A percentile compares a stretch with the other conserved stretches of the same genome.
phyloP scores from a whole-genome alignment of 495 filamentous ascomycete species.

The Penicillium bialowiezense region DNA sequence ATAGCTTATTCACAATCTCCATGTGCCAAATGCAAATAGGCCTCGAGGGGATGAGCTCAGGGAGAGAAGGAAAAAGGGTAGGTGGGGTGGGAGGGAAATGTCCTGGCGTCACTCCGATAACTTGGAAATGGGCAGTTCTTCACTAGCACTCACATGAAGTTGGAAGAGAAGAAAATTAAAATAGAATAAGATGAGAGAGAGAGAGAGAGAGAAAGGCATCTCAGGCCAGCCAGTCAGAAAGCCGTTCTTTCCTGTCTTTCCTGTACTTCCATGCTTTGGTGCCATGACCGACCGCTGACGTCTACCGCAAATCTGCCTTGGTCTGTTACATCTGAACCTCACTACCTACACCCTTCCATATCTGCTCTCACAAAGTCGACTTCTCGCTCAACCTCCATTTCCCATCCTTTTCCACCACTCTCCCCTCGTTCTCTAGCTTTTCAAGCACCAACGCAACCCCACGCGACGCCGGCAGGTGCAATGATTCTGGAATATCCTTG shows the following conservation, averaged over 20 bases:
- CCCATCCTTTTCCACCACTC: conserved; percentile 53
- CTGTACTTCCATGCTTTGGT: conserved; percentile 1
- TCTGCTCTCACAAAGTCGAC: too few relatives aligned
- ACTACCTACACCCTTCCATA: too few relatives aligned
- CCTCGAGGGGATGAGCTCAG: too few relatives aligned
- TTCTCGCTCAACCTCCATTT: conserved; percentile 17
- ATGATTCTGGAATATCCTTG: conserved; percentile 66
- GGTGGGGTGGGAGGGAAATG: conserved; percentile 2
- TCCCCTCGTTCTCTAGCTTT: conserved; percentile 69
- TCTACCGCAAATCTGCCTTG: not conserved
- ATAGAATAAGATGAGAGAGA: not conserved
- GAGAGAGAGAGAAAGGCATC: not conserved
- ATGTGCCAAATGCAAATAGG: not conserved
- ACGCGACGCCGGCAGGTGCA: conserved; percentile 69
- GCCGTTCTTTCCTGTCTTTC: not conserved
- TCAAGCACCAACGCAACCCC: conserved; percentile 66
- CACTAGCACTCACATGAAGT: conserved; percentile 21
- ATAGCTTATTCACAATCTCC: not conserved
- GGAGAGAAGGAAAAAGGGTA: not conserved
- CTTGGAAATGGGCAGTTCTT: conserved; percentile 23
- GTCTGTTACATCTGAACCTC: too few relatives aligned
- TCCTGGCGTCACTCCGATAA: conserved; percentile 14
- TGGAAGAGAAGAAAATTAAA: not conserved
- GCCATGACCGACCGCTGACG: conserved; percentile 19
- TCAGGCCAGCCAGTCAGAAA: conserved; percentile 6